Evolutionary conservation across 495 filamentous ascomycete species (phyloP).

Genomic region (Hypoxylon rickii): DNA sequence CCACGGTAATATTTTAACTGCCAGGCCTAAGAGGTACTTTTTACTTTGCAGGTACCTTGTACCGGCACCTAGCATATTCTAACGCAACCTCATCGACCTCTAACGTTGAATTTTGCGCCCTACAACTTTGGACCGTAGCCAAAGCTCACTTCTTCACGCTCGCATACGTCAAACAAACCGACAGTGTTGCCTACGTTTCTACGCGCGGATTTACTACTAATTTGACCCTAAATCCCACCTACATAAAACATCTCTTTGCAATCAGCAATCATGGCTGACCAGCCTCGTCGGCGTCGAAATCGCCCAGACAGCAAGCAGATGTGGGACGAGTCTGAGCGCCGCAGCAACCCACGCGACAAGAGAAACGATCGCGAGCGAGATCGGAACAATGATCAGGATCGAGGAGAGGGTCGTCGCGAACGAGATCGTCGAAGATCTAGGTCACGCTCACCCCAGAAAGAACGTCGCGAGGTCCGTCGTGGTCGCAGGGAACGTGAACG

Average conservation of each 20-base stretch:
- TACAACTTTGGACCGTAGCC: too few relatives aligned
- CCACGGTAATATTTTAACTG: too few relatives aligned
- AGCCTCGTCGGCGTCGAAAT: constrained; percentile 35
- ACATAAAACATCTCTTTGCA: not conserved
- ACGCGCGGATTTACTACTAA: too few relatives aligned
- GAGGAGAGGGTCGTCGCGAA: constrained; percentile 37
- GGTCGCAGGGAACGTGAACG: constrained; percentile 46
- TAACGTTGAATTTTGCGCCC: too few relatives aligned
- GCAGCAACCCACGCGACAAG: constrained; percentile 37
- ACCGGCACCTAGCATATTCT: too few relatives aligned
- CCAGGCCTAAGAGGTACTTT: too few relatives aligned
- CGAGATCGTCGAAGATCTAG: constrained; percentile 44
- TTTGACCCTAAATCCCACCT: too few relatives aligned
- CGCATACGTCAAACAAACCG: too few relatives aligned
- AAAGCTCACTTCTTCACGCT: too few relatives aligned
- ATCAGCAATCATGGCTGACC: constrained; percentile 29
- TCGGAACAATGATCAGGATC: constrained; percentile 36
- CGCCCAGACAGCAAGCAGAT: constrained; percentile 50
- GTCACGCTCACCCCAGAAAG: constrained; percentile 43
- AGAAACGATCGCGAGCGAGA: constrained; percentile 43
- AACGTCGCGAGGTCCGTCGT: constrained; percentile 42
- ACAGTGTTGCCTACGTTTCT: too few relatives aligned
- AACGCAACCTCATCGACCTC: too few relatives aligned
- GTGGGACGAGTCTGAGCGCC: constrained; percentile 49
- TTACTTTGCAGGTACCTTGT: too few relatives aligned